These are phyloP conservation scores for Ziziphus jujuba DNA, from an alignment of 306 rosid genomes.

Conservation along the genomic window DNA sequence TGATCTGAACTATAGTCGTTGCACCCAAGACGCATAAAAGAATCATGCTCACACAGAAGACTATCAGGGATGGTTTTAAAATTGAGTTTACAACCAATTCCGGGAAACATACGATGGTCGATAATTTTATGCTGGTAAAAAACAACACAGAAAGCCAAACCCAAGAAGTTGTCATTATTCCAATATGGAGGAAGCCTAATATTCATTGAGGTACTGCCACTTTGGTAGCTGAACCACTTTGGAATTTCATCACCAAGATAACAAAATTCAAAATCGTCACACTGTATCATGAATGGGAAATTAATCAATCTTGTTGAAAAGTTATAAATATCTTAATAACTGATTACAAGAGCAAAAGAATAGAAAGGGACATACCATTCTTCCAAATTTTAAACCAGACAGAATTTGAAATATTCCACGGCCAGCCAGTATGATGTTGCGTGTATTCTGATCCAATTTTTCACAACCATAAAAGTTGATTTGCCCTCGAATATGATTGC, in stretches of 20 bases:
- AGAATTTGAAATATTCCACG: neutral
- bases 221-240: neutral
- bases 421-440: neutral
- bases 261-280: neutral
- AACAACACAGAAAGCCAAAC: no score
- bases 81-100: no score
- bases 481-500: neutral
- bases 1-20: no score
- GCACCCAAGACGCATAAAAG: no score
- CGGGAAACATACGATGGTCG: no score
- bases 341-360: no score
- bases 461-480: neutral
- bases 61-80: no score
- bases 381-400: neutral
- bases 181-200: neutral
- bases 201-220: neutral
- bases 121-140: no score
- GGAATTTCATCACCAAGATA: neutral
- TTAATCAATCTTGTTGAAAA: neutral
- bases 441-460: neutral
- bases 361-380: neutral
- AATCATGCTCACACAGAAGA: no score
- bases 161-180: neutral
- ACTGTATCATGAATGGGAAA: neutral
- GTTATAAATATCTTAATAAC: no score